These are phyloP conservation scores for Phytophthora palmivora DNA, from an alignment of 352 stramenopile genomes.

Conservation along the genomic window DNA sequence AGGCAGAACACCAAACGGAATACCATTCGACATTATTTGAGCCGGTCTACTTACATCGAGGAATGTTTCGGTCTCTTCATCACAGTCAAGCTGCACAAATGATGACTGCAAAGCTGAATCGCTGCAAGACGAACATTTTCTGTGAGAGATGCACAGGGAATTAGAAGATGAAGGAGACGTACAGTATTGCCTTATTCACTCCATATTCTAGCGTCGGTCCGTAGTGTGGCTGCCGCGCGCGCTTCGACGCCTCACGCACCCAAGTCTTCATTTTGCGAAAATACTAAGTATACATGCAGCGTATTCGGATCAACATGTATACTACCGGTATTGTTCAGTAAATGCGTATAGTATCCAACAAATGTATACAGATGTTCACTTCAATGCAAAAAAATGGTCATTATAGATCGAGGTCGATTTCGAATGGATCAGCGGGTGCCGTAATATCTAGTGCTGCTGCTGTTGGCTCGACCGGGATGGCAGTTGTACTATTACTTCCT, in stretches of 20 bases:
- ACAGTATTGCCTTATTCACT: constrained; percentile 66
- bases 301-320: no score
- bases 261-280: constrained; percentile 71
- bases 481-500: constrained; percentile 5
- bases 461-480: background rate
- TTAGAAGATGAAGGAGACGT: background rate
- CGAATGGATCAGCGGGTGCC: constrained; percentile 33
- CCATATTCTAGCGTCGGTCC: constrained; percentile 69
- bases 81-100: constrained; percentile 79
- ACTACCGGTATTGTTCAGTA: no score
- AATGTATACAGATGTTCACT: background rate
- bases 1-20: background rate
- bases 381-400: background rate
- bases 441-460: constrained; percentile 3
- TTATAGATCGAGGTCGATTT: constrained; percentile 51
- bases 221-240: constrained; percentile 51
- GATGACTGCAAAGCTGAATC: constrained; percentile 63
- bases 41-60: constrained; percentile 50
- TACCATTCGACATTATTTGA: background rate
- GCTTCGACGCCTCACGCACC: constrained; percentile 68
- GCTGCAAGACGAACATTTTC: constrained; percentile 34
- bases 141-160: background rate
- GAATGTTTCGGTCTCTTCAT: constrained; percentile 78
- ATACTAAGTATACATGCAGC: no score
- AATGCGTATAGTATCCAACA: no score